phyloP scores from a whole-genome alignment of 345 rosid species.

The Gossypium turneri region DNA sequence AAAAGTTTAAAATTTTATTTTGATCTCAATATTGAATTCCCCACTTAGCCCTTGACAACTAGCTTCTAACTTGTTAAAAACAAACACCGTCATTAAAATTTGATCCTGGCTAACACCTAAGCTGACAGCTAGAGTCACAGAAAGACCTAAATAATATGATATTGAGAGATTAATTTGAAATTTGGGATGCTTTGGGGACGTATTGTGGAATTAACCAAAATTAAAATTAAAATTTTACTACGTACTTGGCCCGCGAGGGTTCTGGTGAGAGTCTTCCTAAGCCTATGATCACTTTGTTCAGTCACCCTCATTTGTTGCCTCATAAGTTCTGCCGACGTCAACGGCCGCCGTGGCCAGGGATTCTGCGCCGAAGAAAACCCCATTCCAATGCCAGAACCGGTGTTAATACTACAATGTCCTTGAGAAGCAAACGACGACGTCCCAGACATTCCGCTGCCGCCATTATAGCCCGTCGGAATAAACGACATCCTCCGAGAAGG shows the following conservation, averaged over 20 bases:
- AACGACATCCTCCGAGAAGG: conserved; percentile 65
- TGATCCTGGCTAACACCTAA: too few relatives aligned
- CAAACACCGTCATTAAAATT: too few relatives aligned
- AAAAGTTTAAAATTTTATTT: too few relatives aligned
- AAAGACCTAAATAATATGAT: too few relatives aligned
- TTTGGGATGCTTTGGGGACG: too few relatives aligned
- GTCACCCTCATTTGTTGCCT: conserved; percentile 89
- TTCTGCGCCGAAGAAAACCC: neutral
- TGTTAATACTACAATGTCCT: neutral
- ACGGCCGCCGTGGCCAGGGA: conserved; percentile 57
- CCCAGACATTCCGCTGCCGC: conserved; percentile 26
- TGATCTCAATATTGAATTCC: too few relatives aligned
- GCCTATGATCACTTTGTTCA: conserved; percentile 80
- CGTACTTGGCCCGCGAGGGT: conserved; percentile 71
- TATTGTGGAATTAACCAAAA: too few relatives aligned
- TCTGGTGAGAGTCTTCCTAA: conserved; percentile 77
- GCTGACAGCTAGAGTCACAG: too few relatives aligned
- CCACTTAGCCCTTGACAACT: too few relatives aligned
- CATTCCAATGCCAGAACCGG: neutral
- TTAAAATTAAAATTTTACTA: neutral
- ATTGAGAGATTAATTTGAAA: too few relatives aligned
- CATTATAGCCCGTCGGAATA: conserved; percentile 23
- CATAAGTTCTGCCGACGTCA: conserved; percentile 94
- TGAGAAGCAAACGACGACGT: conserved; percentile 47
- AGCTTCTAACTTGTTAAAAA: too few relatives aligned